Evolutionary conservation across 78 protist genomes (phyloP).

Genomic region (Dictyostelium citrinum): DNA sequence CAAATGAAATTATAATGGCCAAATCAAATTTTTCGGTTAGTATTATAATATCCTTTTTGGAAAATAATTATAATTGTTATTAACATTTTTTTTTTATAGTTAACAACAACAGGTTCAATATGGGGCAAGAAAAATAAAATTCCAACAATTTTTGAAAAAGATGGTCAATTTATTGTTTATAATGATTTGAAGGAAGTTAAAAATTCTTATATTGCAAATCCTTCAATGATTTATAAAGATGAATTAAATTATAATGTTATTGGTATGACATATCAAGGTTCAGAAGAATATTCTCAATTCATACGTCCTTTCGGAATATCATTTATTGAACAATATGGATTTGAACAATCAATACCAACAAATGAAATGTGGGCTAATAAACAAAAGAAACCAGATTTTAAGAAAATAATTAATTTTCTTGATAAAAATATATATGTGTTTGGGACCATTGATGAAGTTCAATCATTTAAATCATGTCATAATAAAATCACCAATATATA

Average conservation of each 20-base stretch:
- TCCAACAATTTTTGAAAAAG: background rate
- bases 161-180: background rate
- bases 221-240: background rate
- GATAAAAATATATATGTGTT: background rate
- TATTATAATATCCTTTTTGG: too few relatives aligned
- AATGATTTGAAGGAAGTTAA: background rate
- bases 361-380: background rate
- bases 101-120: background rate
- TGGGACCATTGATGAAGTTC: background rate
- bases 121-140: background rate
- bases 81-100: background rate
- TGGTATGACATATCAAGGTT: background rate
- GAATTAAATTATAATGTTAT: background rate
- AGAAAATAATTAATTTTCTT: background rate
- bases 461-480: background rate
- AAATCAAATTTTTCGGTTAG: background rate
- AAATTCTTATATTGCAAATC: background rate
- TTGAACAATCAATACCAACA: background rate
- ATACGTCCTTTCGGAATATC: background rate
- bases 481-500: background rate
- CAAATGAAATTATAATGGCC: background rate
- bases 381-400: background rate
- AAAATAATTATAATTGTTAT: too few relatives aligned
- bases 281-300: background rate
- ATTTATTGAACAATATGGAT: background rate